Conservation (phyloP, 202 grass and related monocot species). For the Alloteropsis angusta region DNA sequence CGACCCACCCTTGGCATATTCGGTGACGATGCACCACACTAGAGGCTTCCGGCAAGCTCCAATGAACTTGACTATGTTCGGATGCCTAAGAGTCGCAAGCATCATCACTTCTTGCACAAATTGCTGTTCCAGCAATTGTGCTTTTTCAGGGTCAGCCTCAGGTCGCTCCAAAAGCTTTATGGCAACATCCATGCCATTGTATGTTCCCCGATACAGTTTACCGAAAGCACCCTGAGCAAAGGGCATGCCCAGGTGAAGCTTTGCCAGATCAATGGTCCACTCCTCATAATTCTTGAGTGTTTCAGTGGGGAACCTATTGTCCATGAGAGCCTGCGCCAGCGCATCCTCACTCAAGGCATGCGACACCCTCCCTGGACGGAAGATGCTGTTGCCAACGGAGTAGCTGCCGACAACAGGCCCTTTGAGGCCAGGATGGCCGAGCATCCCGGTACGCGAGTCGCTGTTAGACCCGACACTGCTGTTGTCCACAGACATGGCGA, state of each 20-base stretch:
- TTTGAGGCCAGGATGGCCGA: conserved; percentile 65
- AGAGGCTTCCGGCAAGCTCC: conserved; percentile 85
- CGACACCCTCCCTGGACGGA: conserved; percentile 51
- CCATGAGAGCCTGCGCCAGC: conserved; percentile 80
- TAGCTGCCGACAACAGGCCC: conserved; percentile 50
- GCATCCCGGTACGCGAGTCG: conserved; percentile 52
- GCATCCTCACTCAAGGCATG: conserved; percentile 76
- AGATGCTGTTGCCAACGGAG: conserved; percentile 60
- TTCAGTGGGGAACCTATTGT: conserved; percentile 60
- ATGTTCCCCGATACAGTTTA: conserved; percentile 77
- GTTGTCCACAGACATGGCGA: conserved; percentile 67
- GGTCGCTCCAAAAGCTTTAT: conserved; percentile 89
- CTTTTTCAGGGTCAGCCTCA: conserved; percentile 54
- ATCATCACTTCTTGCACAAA: conserved; percentile 94
- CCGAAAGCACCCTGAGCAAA: conserved; percentile 94
- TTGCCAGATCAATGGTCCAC: conserved; percentile 82
- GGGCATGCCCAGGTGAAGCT: conserved; percentile 67
- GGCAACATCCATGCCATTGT: conserved; percentile 85
- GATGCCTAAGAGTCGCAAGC: conserved; percentile 78
- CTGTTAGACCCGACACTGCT: conserved; percentile 61
- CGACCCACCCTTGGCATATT: conserved; percentile 92
- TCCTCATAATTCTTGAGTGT: conserved; percentile 87
- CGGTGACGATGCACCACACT: conserved; percentile 96
- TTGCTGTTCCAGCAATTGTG: conserved; percentile 76
- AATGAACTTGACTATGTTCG: conserved; percentile 84